Conservation (phyloP, 306 rosid species). For the Quillaja saponaria region DNA sequence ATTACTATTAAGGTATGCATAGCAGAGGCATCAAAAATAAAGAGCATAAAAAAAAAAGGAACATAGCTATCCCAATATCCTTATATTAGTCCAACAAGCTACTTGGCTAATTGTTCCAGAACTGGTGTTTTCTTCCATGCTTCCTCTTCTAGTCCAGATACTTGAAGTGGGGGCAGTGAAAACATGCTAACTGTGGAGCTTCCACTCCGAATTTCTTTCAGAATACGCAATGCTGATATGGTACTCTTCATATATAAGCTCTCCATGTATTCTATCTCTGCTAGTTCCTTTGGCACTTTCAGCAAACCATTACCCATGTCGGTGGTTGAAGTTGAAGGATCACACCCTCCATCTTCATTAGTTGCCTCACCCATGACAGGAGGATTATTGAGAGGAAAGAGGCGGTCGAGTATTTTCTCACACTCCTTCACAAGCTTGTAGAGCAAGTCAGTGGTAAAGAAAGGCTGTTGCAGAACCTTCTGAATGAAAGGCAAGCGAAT, state of each 20-base stretch:
- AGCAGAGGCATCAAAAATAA: slow-evolving; percentile 36
- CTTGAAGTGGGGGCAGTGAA: slow-evolving; percentile 83
- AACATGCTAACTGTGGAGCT: slow-evolving; percentile 86
- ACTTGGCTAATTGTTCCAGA: slow-evolving; percentile 71
- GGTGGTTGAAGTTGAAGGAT: slow-evolving; percentile 61
- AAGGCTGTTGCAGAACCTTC: slow-evolving; percentile 92
- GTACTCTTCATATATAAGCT: slow-evolving; percentile 86
- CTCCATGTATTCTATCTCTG: slow-evolving; percentile 84
- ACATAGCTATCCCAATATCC: slow-evolving; percentile 24
- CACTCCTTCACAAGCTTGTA: slow-evolving; percentile 96
- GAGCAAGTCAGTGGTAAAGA: slow-evolving; percentile 89
- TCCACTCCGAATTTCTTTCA: slow-evolving; percentile 85
- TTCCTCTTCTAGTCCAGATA: slow-evolving; percentile 58
- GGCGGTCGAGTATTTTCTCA: slow-evolving; percentile 77
- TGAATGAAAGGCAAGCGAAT: slow-evolving; percentile 95
- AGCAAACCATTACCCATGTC: slow-evolving; percentile 45
- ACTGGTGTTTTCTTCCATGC: slow-evolving; percentile 64
- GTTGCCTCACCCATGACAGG: slow-evolving; percentile 45
- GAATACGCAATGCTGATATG: slow-evolving; percentile 67
- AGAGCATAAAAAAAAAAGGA: neutral
- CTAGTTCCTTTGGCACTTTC: slow-evolving; percentile 56
- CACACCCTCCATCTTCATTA: slow-evolving; percentile 47
- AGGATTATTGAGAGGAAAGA: slow-evolving; percentile 55
- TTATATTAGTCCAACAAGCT: slow-evolving; percentile 42
- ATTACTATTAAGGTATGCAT: slow-evolving; percentile 46